Conservation (phyloP, 192 early-diverging fungal genomes). For the Backusella luteola region DNA sequence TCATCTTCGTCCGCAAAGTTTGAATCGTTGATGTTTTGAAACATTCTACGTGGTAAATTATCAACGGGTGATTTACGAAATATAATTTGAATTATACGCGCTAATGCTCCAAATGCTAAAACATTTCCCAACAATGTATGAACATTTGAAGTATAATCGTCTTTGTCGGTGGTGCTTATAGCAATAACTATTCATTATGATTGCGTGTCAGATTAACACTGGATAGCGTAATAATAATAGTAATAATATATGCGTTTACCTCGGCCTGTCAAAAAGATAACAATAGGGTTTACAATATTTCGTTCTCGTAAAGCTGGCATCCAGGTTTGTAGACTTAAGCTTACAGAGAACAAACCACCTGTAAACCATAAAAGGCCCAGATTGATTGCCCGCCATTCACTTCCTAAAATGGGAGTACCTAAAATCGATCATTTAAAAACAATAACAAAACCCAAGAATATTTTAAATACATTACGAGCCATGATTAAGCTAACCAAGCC, state of each 20-base stretch:
- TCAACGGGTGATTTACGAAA: slow-evolving; percentile 25
- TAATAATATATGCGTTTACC: background rate
- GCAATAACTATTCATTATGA: background rate
- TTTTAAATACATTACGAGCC: slow-evolving; percentile 12
- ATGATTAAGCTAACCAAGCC: slow-evolving; percentile 40
- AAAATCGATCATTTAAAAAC: background rate
- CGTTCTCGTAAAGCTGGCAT: slow-evolving; percentile 29
- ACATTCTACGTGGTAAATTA: slow-evolving; percentile 17
- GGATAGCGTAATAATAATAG: background rate
- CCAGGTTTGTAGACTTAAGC: slow-evolving; percentile 34
- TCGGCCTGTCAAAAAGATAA: slow-evolving; percentile 42
- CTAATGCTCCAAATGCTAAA: slow-evolving; percentile 12
- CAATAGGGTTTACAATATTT: slow-evolving; percentile 40
- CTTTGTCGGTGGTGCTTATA: background rate
- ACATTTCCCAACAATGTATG: slow-evolving; percentile 19
- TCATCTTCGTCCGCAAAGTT: slow-evolving; percentile 11
- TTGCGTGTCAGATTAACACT: background rate
- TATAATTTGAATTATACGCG: slow-evolving; percentile 13
- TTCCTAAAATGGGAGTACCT: slow-evolving; percentile 6
- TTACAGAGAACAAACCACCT: slow-evolving; percentile 41
- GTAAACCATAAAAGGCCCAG: slow-evolving; percentile 44
- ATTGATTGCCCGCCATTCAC: slow-evolving; percentile 38
- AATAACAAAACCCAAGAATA: background rate
- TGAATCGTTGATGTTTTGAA: background rate
- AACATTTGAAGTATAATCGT: slow-evolving; percentile 3